Base-by-base conservation (phyloP, 352 stramenopile species). In the Globisporangium spinosum region DNA sequence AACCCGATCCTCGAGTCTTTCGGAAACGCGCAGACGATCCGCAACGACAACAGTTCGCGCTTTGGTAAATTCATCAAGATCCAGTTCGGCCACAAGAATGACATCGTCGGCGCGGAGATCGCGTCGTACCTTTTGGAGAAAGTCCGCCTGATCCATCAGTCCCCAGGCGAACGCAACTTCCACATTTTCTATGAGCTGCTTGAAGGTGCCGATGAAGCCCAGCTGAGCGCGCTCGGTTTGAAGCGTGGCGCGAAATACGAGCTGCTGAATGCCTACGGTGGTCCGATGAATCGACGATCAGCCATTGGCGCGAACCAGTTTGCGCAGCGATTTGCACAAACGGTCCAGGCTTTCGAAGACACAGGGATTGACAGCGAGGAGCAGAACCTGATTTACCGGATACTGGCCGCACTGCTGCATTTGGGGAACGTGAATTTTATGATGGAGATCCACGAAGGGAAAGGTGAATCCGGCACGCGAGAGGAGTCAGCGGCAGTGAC, bases 1-100 rank as follows among this genome's bases (percentile, higher is more conserved):
- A 99, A 99, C 69, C 97, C 97, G 32, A 98, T 99, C 68, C 77
- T 99, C 20, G 97, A 99, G 77, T 96, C 89, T 29, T 99, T 99
- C 77, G 97, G 97, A 43, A 99, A 99, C 70, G 97, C 97, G 1
- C 89, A 96, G 67, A 99, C 97, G 2, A 93, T 98, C 35, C 79
- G 96, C 40, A 99, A 99, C 73, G 96, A 99, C 77, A 99, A 99
- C 77, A 97, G 79, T 15, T 95, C 80, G 78, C 87, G 95, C 54
- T 98, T 98, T 74, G 95, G 95, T 64, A 98, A 98, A 75, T 98
- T 98, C 68, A 98, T 98, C 76, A 95, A 98, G 62, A 91, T 98
- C 70, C 83, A 97, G 64, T 98, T 98, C 64, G 77, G 78, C 45
- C 61, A 70, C 2, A 68, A 79, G 13, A 89, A 91, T 64, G 74